Percentiles rank a stretch among this genome's conserved stretches.
Conservation (phyloP, 2,329 filamentous ascomycete species). For the Ceratocystis variospora region DNA sequence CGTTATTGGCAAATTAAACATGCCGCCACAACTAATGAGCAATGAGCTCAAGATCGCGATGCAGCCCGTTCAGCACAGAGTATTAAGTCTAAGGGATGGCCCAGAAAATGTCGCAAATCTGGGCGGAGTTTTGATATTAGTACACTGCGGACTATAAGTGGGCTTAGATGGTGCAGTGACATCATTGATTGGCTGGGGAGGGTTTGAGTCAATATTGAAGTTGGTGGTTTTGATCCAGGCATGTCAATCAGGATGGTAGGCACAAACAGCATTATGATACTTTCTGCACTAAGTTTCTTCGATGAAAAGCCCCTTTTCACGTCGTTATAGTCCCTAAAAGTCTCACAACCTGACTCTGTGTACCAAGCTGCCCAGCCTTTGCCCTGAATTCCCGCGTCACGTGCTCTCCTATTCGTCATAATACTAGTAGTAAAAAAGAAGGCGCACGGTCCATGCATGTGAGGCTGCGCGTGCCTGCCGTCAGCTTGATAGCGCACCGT, state of each 20-base stretch:
- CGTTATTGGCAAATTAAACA: too few relatives aligned
- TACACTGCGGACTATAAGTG: neutral
- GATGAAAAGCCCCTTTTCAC: too few relatives aligned
- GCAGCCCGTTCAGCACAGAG: neutral
- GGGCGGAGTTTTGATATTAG: neutral
- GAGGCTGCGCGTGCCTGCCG: conserved; percentile 7
- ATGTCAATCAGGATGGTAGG: too few relatives aligned
- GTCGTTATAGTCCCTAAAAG: neutral
- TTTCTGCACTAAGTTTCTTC: too few relatives aligned
- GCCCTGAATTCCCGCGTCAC: neutral
- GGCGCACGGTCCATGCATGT: conserved; percentile 2
- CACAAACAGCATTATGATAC: too few relatives aligned
- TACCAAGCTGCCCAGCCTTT: neutral
- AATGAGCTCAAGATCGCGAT: neutral
- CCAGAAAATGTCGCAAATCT: neutral
- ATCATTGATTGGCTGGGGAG: conserved; percentile 1
- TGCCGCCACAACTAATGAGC: neutral
- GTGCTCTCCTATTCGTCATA: neutral
- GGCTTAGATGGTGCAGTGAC: neutral
- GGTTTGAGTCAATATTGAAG: too few relatives aligned
- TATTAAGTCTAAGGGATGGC: neutral
- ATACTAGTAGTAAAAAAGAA: neutral
- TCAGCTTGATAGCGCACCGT: neutral
- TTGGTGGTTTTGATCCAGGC: too few relatives aligned
- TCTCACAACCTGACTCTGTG: neutral